A percentile compares a stretch with the other conserved stretches of the same genome.
phyloP scores from a whole-genome alignment of 2,329 filamentous ascomycete species.

The Aspergillus tubingensis region DNA sequence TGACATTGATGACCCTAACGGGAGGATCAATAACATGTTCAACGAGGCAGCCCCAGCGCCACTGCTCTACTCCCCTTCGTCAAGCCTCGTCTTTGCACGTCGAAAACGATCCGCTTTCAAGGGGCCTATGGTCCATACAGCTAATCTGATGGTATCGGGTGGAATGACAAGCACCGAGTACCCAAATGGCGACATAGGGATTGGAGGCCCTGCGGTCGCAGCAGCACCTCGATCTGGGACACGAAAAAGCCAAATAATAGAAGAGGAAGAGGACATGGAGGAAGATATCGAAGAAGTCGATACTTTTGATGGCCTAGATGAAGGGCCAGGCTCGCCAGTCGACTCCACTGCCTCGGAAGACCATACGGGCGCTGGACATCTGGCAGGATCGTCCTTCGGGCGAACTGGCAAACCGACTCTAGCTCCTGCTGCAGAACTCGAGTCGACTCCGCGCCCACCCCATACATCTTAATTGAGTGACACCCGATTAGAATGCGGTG shows the following conservation, averaged over 20 bases:
- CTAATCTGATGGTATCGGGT: constrained; percentile 36
- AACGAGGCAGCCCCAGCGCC: constrained; percentile 42
- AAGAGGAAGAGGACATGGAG: constrained; percentile 47
- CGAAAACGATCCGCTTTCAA: constrained; percentile 50
- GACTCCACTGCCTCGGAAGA: constrained; percentile 20
- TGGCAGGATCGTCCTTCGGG: constrained; percentile 17
- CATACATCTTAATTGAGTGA: constrained; percentile 42
- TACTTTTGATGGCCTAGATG: constrained; percentile 38
- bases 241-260: constrained; percentile 47
- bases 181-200: constrained; percentile 31
- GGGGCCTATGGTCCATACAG: constrained; percentile 46
- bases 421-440: constrained; percentile 36
- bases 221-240: constrained; percentile 29
- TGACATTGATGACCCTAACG: constrained; percentile 28
- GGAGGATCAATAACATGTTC: constrained; percentile 35
- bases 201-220: constrained; percentile 17
- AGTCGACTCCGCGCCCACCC: constrained; percentile 36
- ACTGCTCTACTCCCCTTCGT: constrained; percentile 42
- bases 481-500: constrained; percentile 13
- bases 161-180: constrained; percentile 38
- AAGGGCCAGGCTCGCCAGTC: constrained; percentile 28
- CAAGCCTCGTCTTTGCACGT: constrained; percentile 49
- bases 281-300: constrained; percentile 47
- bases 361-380: constrained; percentile 9
- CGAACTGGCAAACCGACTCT: constrained; percentile 29